Base-by-base conservation (phyloP, 1,284 basidiomycete genomes). In the Apiotrichum gracile region DNA sequence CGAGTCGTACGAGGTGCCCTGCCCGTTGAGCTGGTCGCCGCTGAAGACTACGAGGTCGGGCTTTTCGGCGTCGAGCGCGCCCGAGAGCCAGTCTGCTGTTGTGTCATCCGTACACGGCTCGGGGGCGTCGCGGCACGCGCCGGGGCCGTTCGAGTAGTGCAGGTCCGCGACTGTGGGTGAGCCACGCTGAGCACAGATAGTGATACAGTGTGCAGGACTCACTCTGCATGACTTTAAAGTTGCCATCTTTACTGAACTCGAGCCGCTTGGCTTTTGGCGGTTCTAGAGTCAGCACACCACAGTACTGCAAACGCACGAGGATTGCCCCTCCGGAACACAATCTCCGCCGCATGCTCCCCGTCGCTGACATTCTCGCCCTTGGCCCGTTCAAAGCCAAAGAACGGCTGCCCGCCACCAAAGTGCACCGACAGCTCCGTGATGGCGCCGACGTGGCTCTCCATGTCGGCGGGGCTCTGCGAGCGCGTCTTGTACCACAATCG, bases 381-480 rank as follows among this genome's bases (percentile, higher is more conserved):
- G 31, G 12, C 31, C 17, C 81, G 84, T 62, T 88, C 80, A 66
- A 91, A 94, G 0, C 90, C 91, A 61, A 84, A 91, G 82, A 87
- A 90, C 0, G 88, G 83, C 7, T 80, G 77, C 50, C 85, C 83
- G 45, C 87, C 83, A 4, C 91, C 91, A 65, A 84, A 93, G 0
- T 88, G 73, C 2, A 93, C 79, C 67, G 93, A 90, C n/a, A 94
- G 60, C 70, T 96, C 91, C 1, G 90, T 94, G 61, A 96, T 83
- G 19, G 89, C 31, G 38, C 54, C 42, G 22, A 42, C 35, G n/a
- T 52, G 49, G 3, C 47, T 16, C 39, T 33, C 46, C n/a, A 17
- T 34, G 31, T 14, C 16, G 14, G 25, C 17, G 4, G 35, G 22
- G 41, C 61, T 4, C 37, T 5, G 65, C 29, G 50, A 52, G 33